A percentile compares a stretch with the other conserved stretches of the same genome.
Evolutionary conservation across 2,329 filamentous ascomycete genomes (phyloP).

Genomic region (Hymenoscyphus fraxineus): DNA sequence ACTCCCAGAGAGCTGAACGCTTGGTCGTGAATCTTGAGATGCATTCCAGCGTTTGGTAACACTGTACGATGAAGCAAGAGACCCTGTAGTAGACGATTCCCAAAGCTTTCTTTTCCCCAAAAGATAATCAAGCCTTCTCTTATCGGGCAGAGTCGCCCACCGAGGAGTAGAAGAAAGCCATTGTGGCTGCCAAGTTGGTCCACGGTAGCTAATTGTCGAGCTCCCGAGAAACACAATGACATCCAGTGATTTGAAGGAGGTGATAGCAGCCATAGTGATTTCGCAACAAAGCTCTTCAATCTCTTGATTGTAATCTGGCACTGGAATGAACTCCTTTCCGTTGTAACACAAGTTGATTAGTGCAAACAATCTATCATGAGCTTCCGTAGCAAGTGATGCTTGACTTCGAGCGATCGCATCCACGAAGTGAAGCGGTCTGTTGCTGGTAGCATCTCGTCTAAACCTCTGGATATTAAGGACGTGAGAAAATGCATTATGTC

Average conservation of each 20-base stretch:
- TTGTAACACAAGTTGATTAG: constrained; percentile 12
- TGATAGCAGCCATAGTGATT: constrained; percentile 7
- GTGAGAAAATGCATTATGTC: neutral
- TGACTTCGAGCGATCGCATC: neutral
- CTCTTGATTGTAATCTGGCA: constrained; percentile 5
- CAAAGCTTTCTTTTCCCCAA: constrained; percentile 1
- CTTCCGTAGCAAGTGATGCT: constrained; percentile 9
- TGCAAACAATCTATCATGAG: constrained; percentile 17
- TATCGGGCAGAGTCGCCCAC: neutral
- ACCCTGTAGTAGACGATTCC: neutral
- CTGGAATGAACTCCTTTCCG: neutral
- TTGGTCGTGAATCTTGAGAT: neutral
- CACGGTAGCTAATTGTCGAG: neutral
- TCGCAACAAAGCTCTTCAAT: neutral
- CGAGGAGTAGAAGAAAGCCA: constrained; percentile 3
- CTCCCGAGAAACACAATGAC: constrained; percentile 2
- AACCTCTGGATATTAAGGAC: neutral
- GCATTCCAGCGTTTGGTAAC: neutral
- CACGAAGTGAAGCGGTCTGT: neutral
- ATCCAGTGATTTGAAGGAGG: constrained; percentile 1
- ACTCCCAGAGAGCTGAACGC: neutral
- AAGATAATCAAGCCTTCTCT: constrained; percentile 1
- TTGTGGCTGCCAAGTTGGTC: constrained; percentile 6
- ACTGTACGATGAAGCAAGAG: neutral
- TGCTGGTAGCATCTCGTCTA: neutral